Evolutionary conservation across 176 grass and related monocot genomes (phyloP).

Genomic region (Eleusine indica): DNA sequence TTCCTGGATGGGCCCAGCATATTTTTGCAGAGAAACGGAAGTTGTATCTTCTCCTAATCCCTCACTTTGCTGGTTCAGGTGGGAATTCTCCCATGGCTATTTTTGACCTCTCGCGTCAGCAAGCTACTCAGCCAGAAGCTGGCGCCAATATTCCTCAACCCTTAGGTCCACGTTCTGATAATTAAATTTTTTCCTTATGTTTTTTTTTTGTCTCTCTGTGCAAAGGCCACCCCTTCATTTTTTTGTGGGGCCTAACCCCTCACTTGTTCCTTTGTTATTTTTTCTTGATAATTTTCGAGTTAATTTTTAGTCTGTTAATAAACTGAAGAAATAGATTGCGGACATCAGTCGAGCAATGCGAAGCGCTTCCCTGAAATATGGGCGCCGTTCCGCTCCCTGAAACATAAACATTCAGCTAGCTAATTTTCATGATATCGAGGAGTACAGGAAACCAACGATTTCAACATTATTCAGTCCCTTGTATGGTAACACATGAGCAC

Average conservation of each 20-base stretch:
- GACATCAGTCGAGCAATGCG: too few species aligned
- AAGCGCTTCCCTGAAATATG: too few species aligned
- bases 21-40: neutral
- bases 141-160: constrained; percentile 46
- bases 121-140: constrained; percentile 71
- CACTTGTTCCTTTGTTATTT: neutral
- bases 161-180: neutral
- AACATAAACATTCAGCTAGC: too few species aligned
- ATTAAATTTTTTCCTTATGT: neutral
- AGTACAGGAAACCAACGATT: too few species aligned
- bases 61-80: constrained; percentile 52
- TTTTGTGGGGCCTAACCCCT: neutral
- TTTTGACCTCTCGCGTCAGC: constrained; percentile 71
- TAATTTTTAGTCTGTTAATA: too few species aligned
- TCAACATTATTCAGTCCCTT: too few species aligned
- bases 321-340: too few species aligned
- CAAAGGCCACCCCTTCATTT: neutral
- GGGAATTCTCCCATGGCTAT: constrained; percentile 89
- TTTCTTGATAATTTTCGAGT: neutral
- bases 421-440: too few species aligned
- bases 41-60: neutral
- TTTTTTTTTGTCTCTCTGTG: neutral
- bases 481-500: too few species aligned
- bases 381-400: too few species aligned
- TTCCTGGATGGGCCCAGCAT: neutral